Percentiles rank a stretch among this genome's conserved stretches.
These are phyloP conservation scores for Plasmopara halstedii DNA, from an alignment of 352 stramenopile species.

Conservation along the genomic window DNA sequence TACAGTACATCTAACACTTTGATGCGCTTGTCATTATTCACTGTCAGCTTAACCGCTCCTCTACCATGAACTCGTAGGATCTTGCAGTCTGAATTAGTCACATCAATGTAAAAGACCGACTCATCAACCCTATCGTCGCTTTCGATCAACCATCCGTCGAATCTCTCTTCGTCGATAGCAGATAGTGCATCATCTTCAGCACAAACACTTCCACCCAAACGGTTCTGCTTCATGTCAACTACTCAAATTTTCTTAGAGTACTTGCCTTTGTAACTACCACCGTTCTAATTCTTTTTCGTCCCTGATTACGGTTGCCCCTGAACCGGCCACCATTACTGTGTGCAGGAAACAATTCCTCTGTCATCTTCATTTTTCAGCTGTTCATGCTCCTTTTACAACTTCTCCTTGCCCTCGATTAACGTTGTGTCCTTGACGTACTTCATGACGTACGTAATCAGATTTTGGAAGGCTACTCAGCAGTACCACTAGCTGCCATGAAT, in stretches of 20 bases:
- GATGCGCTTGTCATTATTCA: neutral
- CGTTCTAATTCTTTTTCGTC: neutral
- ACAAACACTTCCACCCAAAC: neutral
- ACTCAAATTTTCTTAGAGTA: neutral
- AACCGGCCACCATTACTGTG: constrained; percentile 3
- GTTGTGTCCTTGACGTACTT: constrained; percentile 13
- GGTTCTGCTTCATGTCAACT: neutral
- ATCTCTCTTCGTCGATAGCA: neutral
- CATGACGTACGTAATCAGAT: constrained; percentile 5
- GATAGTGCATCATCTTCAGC: neutral
- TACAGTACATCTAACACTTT: constrained; percentile 3
- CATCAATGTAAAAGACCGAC: neutral
- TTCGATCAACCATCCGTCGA: constrained; percentile 8
- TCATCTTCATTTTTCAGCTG: constrained; percentile 2
- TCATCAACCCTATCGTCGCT: constrained; percentile 10
- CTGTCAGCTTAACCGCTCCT: constrained; percentile 2
- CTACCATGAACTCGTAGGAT: constrained; percentile 1
- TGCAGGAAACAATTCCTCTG: neutral
- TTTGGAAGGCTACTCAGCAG: constrained; percentile 21
- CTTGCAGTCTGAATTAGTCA: constrained; percentile 5
- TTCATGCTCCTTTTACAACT: constrained; percentile 18
- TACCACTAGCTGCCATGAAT: constrained; percentile 18
- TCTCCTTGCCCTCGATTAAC: too few species aligned
- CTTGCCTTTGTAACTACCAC: neutral
- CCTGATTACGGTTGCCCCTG: constrained; percentile 1